A percentile compares a stretch with the other conserved stretches of the same genome.
Conservation (phyloP, 441 rosid genomes). For the Breynia disticha region DNA sequence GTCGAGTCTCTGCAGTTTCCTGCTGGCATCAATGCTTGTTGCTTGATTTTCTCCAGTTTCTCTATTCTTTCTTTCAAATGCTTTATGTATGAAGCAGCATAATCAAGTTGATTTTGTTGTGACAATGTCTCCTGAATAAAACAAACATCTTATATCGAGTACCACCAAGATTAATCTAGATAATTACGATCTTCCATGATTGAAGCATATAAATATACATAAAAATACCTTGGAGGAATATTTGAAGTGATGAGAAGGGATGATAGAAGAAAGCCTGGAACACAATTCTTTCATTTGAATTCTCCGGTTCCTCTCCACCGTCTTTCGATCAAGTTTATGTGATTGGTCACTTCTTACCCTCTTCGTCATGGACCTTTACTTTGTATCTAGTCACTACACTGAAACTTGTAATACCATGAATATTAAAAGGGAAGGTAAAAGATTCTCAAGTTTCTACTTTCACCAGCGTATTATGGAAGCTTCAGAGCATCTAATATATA, state of each 20-base stretch:
- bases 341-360: neutral
- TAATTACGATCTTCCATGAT: neutral
- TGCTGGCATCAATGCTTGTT: conserved; percentile 15
- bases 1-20: neutral
- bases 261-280: conserved; percentile 41
- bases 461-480: too few species aligned
- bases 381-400: too few species aligned
- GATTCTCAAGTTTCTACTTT: too few species aligned
- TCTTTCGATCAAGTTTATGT: conserved; percentile 37
- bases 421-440: too few species aligned
- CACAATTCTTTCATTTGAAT: conserved; percentile 44
- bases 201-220: neutral
- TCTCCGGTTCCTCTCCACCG: conserved; percentile 47
- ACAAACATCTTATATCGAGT: neutral
- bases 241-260: conserved; percentile 27
- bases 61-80: conserved; percentile 32
- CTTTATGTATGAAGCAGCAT: conserved; percentile 38
- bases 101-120: conserved; percentile 38
- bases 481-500: too few species aligned
- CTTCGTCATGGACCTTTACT: neutral
- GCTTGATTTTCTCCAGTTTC: conserved; percentile 27
- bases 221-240: conserved; percentile 31
- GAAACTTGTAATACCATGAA: too few species aligned
- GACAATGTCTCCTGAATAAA: conserved; percentile 26
- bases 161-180: neutral